Evolutionary conservation across 2,329 filamentous ascomycete genomes (phyloP), one percentile per base, ranked within the genome.

Genomic region (Mycosphaerella sp.): DNA sequence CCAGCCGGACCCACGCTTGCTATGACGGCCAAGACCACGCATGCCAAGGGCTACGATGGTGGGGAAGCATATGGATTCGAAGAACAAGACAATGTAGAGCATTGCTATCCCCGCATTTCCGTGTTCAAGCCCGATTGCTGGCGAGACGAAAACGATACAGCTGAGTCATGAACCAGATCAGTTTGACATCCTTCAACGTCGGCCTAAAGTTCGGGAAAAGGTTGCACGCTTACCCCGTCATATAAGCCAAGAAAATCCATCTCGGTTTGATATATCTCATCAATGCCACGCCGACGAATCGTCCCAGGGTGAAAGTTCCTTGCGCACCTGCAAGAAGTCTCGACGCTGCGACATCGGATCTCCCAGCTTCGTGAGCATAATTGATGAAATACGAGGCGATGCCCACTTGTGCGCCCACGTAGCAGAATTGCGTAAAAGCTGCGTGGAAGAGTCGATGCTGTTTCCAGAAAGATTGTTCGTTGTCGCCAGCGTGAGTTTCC

Each of bases 11-110:
- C 86, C 87, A 54, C 85, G 79, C 73, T 90, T 89, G 32, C 84
- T 87, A 70, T 91, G 84, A 14, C 82, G 79, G 5, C 87, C 87
- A 1, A 89, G 75, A 2, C 85, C 86, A 17, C 87, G 80, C 53
- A 95, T 82, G 2, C 85, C 86, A 10, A 93, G 77, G 3, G 86
- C 82, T 59, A 89, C 89, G 53, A 93, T 83, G 1, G 90, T 82
- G 0, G 89, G 89, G 75, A 87, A 95, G 60, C 88, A 80, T 45
- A 89, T 87, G 0, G 84, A 86, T 91, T 59, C 87, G 63, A 87
- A 88, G 68, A 94, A 88, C 58, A 88, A 84, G 57, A 86, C 85
- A 27, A 64, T 16, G 54, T 84, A 74, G 2, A 86, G 71, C 57
- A 87, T 83, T 9, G 60, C 80, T 50, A 82, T 74, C 13, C 77